Evolutionary conservation across 2,329 filamentous ascomycete species (phyloP).

Genomic region (Xylaria digitata): DNA sequence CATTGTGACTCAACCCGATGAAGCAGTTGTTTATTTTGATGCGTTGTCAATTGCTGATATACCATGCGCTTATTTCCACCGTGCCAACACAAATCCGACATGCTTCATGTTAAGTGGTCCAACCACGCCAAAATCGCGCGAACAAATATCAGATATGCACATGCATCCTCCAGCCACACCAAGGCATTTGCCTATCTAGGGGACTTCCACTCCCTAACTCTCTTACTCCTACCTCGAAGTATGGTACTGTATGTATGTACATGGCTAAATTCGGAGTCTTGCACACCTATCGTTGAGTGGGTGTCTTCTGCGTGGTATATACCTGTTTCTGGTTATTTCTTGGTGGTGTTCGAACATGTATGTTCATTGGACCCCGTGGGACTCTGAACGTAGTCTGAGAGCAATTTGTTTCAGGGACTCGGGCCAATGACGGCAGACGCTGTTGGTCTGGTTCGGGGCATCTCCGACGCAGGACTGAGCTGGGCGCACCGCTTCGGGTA

Average conservation of each 20-base stretch:
- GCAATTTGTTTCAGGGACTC: conserved; percentile 35
- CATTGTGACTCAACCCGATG: conserved; percentile 18
- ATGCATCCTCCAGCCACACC: conserved; percentile 30
- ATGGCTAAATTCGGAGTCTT: not conserved
- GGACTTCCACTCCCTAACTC: conserved; percentile 3
- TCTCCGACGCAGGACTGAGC: conserved; percentile 33
- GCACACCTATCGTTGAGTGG: not conserved
- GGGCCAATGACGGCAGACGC: conserved; percentile 36
- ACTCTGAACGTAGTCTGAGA: conserved; percentile 21
- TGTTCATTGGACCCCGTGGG: conserved; percentile 33
- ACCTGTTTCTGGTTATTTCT: conserved; percentile 9
- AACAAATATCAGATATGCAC: conserved; percentile 18
- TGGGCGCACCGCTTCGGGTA: conserved; percentile 34
- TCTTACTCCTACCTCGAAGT: not conserved
- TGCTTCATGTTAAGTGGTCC: conserved; percentile 20
- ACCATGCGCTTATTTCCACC: conserved; percentile 22
- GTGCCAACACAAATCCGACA: conserved; percentile 22
- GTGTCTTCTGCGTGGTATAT: not conserved
- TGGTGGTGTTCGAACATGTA: conserved; percentile 27
- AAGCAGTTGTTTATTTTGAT: conserved; percentile 37
- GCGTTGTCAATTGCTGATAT: conserved; percentile 36
- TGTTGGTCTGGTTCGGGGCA: conserved; percentile 24
- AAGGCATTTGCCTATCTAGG: conserved; percentile 14
- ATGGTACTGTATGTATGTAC: not conserved
- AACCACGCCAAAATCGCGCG: conserved; percentile 22